Conservation (phyloP, 345 rosid species). For the Camelina laxa region DNA sequence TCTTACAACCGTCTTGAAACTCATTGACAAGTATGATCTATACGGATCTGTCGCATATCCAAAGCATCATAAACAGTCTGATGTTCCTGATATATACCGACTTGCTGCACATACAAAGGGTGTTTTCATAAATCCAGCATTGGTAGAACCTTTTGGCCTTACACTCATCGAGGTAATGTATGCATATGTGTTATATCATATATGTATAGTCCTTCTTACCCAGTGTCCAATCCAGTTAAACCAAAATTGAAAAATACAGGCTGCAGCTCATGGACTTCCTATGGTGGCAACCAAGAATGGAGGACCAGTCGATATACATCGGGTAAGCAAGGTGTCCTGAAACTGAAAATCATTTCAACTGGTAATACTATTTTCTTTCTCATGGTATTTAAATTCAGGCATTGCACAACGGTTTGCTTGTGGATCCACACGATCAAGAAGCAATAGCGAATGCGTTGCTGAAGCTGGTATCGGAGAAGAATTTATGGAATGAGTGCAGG, state of each 20-base stretch:
- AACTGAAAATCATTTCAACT: neutral
- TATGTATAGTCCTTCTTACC: neutral
- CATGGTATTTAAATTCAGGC: slow-evolving; percentile 54
- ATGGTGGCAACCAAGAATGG: slow-evolving; percentile 98
- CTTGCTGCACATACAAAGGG: slow-evolving; percentile 96
- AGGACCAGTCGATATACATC: slow-evolving; percentile 94
- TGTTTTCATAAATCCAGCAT: slow-evolving; percentile 95
- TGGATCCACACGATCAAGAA: slow-evolving; percentile 93
- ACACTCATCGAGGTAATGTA: slow-evolving; percentile 84
- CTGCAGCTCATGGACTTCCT: slow-evolving; percentile 98
- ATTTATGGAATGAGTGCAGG: slow-evolving; percentile 83
- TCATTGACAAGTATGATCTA: slow-evolving; percentile 91
- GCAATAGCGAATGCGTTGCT: slow-evolving; percentile 87
- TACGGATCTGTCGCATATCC: slow-evolving; percentile 95
- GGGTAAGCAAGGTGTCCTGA: slow-evolving; percentile 49
- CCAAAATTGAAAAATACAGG: slow-evolving; percentile 50
- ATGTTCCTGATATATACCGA: slow-evolving; percentile 94
- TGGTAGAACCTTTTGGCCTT: slow-evolving; percentile 97
- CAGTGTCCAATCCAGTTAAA: neutral
- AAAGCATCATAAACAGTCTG: slow-evolving; percentile 94
- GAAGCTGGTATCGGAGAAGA: slow-evolving; percentile 91
- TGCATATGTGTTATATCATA: neutral
- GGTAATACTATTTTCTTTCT: neutral
- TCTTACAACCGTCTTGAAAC: slow-evolving; percentile 79
- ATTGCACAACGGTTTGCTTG: slow-evolving; percentile 86